Base-by-base conservation (phyloP, 1,284 basidiomycete genomes). In the Crucibulum parvulum region DNA sequence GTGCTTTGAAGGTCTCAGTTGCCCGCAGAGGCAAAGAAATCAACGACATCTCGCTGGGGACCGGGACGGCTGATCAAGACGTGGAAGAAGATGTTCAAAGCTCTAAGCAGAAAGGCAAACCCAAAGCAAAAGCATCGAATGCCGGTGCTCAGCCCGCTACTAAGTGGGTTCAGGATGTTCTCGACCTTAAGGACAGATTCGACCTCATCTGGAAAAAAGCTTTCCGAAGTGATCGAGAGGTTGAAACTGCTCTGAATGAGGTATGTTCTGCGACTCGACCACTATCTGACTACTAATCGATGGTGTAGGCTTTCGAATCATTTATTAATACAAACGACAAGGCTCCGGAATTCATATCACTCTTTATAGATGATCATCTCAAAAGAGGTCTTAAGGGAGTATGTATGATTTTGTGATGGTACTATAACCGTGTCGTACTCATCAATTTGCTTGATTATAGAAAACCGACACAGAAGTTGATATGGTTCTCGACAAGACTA, bases 281-380 rank as follows among this genome's bases (percentile, higher is more conserved):
- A 34, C 52, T 51, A 41, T 38, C 47, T 34, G 37, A 37, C 18
- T 31, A 31, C 45, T 60, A 36, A 34, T 58, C 18, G 24, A 51
- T 51, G 58, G 47, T 50, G 6, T 59, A 97, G 94, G 96, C 96
- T 0, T 99, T 99, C 69, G 91, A 93, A 73, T 86, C 89, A 0
- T 98, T 99, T 75, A 90, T 99, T 73, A 99, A 99, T 75, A 80
- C 84, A 41, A 96, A 99, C 71, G 86, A 88, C 51, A 92, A 94
- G 66, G 88, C 95, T 8, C 90, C 98, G 2, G 98, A 99, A 71
- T 99, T 91, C 74, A 94, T 99, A 53, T 99, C 97, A 2, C 80
- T 99, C 58, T 99, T 95, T 77, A 96, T 99, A 64, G 98, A 99
- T 70, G 97, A 99, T 68, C 92, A 99, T 73, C 84, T 99, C 43